These are phyloP conservation scores for Kurtzmaniella fragi DNA, from an alignment of 805 yeast species.

Conservation along the genomic window DNA sequence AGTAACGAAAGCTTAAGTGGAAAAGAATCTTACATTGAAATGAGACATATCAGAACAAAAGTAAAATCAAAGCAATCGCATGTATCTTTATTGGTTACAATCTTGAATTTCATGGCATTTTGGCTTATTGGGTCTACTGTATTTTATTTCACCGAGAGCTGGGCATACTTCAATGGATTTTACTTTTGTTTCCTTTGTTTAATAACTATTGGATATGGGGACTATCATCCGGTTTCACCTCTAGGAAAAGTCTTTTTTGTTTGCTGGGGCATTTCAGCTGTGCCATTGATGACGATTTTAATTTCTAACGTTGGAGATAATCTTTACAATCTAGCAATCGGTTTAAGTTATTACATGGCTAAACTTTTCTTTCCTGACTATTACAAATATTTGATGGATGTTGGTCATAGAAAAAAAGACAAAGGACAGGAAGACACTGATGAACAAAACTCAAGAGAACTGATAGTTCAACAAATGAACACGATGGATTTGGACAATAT, in stretches of 20 bases:
- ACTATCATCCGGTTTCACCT: slow-evolving; percentile 53
- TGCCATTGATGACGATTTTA: slow-evolving; percentile 82
- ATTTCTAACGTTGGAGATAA: slow-evolving; percentile 70
- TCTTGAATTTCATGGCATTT: slow-evolving; percentile 46
- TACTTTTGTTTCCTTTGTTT: slow-evolving; percentile 75
- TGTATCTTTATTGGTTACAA: slow-evolving; percentile 32
- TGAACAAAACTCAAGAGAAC: slow-evolving; percentile 1
- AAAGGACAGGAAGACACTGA: slow-evolving; percentile 1
- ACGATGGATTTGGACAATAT: neutral
- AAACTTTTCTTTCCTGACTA: slow-evolving; percentile 5
- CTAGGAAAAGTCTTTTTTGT: slow-evolving; percentile 73
- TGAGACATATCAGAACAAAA: slow-evolving; percentile 45
- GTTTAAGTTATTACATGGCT: slow-evolving; percentile 8
- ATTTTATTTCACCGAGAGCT: slow-evolving; percentile 55
- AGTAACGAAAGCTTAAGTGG: slow-evolving; percentile 22
- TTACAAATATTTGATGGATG: neutral
- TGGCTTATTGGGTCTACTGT: slow-evolving; percentile 73
- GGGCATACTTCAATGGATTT: slow-evolving; percentile 68
- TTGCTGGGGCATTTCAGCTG: slow-evolving; percentile 76
- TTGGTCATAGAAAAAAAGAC: neutral
- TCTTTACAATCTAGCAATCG: slow-evolving; percentile 28
- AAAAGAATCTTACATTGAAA: slow-evolving; percentile 48
- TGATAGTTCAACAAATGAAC: neutral
- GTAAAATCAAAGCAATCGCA: slow-evolving; percentile 37
- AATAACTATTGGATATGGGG: slow-evolving; percentile 84